Percentiles rank a stretch among this genome's conserved stretches.
phyloP scores from a whole-genome alignment of 306 rosid genomes.

The Vigna radiata region DNA sequence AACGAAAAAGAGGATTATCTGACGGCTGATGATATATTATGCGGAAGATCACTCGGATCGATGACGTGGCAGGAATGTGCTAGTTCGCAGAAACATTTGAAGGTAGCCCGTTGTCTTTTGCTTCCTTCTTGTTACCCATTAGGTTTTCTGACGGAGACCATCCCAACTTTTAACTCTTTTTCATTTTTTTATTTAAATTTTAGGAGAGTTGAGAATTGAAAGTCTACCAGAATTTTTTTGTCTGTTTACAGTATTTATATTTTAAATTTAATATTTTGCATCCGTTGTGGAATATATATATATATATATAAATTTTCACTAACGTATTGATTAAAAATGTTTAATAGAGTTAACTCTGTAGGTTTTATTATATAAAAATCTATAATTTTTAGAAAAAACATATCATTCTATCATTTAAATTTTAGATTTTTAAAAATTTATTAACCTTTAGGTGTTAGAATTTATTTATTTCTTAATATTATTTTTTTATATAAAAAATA shows the following conservation, averaged over 20 bases:
- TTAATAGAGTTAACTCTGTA: too few species aligned
- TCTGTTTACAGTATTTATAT: neutral
- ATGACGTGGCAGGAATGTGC: constrained; percentile 59
- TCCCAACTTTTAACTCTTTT: constrained; percentile 30
- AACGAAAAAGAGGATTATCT: constrained; percentile 43
- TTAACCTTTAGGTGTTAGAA: too few species aligned
- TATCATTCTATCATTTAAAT: too few species aligned
- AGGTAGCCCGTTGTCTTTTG: constrained; percentile 28
- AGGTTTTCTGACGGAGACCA: constrained; percentile 21
- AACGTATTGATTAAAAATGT: too few species aligned
- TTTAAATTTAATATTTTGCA: neutral
- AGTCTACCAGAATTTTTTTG: neutral
- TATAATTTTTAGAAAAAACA: too few species aligned
- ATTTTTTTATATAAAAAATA: too few species aligned
- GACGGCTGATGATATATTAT: constrained; percentile 26
- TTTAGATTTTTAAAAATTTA: too few species aligned
- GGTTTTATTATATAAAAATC: too few species aligned
- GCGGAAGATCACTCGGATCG: constrained; percentile 55
- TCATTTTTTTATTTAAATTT: neutral
- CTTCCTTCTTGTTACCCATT: constrained; percentile 12
- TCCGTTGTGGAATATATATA: neutral
- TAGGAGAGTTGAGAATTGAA: neutral
- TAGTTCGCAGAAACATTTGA: constrained; percentile 35
- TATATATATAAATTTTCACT: neutral
- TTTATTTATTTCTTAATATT: too few species aligned